Conservation (phyloP, 805 yeast species). For the Wickerhamomyces canadensis region DNA sequence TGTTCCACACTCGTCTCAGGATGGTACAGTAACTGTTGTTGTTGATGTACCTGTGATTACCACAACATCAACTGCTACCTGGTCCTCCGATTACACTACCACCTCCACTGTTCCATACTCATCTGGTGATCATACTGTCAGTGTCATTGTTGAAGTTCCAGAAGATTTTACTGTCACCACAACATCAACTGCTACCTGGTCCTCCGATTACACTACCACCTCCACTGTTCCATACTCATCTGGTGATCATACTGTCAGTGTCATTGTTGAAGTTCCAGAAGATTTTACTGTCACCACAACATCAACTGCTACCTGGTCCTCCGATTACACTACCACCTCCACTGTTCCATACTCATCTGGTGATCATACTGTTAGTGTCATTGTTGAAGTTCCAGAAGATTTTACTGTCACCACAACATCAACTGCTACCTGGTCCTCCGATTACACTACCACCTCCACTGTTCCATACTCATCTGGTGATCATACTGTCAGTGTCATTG, state of each 20-base stretch:
- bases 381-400: conserved; percentile 8
- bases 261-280: conserved; percentile 3
- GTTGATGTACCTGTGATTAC: too few species aligned
- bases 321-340: conserved; percentile 7
- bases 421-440: too few species aligned
- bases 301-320: conserved; percentile 1
- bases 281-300: background rate
- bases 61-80: too few species aligned
- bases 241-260: conserved; percentile 2
- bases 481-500: too few species aligned
- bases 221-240: background rate
- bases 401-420: too few species aligned
- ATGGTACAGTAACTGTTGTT: too few species aligned
- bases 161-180: background rate
- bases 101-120: too few species aligned
- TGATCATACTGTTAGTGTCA: conserved; percentile 8
- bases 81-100: too few species aligned
- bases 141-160: background rate
- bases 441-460: too few species aligned
- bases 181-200: background rate
- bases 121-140: too few species aligned
- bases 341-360: conserved; percentile 7
- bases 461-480: too few species aligned
- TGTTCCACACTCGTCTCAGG: too few species aligned
- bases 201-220: conserved; percentile 1